Base-by-base conservation (phyloP, 1,139 yeast genomes). In the Candida mesenterica region DNA sequence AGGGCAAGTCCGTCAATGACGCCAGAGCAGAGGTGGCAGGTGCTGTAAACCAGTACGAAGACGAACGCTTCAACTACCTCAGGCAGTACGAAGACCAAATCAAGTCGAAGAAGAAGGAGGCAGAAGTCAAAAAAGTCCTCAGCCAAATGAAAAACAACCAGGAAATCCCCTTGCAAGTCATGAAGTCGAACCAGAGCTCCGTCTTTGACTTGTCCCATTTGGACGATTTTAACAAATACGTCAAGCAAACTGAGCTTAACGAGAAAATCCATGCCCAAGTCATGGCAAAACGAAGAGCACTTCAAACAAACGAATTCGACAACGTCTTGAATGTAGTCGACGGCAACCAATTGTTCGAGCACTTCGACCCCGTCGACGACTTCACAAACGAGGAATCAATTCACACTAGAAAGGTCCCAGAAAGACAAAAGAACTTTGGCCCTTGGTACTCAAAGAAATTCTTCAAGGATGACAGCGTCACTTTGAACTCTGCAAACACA, bases 191-290 rank as follows among this genome's bases (percentile, higher is more conserved):
- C 18, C 28, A 38, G 4, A 36, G 43, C n/a, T 65, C 72, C 0
- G 51, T 65, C 1, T 67, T 69, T 41, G 53, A 54, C 4, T 48
- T 68, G n/a, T 59, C 70, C 1, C 42, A 53, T 10, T 44, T 68
- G 26, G 68, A 65, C 39, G 75, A 69, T 44, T 69, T 60, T 46
- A 51, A 49, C 32, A 55, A 47, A 35, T 69, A 60, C 41, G 58
- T 66, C 7, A 61, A 59, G 38, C 62, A 63, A 50, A 59, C 70
- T 4, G 62, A 62, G 32, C 37, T 68, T 15, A 62, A 68, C 41
- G 68, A 68, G 32, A 32, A 37, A 9, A 65, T 68, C 16, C 53
- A 52, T 24, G 43, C 53, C 4, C 49, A 53, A 38, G 33, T 45
- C 5, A 40, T 53, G 6, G 36, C 43, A 1, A 39, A 41, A 12